These are phyloP conservation scores for Tolypocladium amazonense DNA, from an alignment of 2,329 filamentous ascomycete genomes.

Conservation along the genomic window DNA sequence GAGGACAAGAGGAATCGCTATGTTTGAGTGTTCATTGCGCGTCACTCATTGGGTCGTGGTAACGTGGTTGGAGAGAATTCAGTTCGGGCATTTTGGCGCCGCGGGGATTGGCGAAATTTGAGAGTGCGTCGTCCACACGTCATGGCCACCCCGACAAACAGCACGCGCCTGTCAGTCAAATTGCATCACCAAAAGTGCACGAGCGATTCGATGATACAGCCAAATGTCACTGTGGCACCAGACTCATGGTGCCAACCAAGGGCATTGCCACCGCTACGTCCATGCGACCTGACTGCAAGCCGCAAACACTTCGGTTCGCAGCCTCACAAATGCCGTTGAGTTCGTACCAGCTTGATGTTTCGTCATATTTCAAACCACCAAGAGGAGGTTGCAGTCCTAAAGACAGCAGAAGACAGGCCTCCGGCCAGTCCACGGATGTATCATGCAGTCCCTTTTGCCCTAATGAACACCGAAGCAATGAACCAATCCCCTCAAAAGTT, in stretches of 20 bases:
- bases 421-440: constrained; percentile 24
- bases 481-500: constrained; percentile 26
- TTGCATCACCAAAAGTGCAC: neutral
- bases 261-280: neutral
- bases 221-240: neutral
- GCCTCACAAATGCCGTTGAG: neutral
- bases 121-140: neutral
- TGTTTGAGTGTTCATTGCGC: neutral
- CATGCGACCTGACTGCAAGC: neutral
- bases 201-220: neutral
- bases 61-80: neutral
- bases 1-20: neutral
- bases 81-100: neutral
- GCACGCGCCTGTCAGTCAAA: neutral
- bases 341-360: constrained; percentile 24
- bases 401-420: constrained; percentile 35
- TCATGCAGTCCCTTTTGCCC: constrained; percentile 40
- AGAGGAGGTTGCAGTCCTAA: constrained; percentile 30
- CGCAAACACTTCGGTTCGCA: neutral
- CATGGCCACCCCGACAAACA: neutral
- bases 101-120: neutral
- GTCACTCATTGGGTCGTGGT: neutral
- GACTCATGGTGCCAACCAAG: neutral
- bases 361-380: constrained; percentile 35
- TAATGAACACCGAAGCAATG: constrained; percentile 45